A percentile compares a stretch with the other conserved stretches of the same genome.
phyloP scores from a whole-genome alignment of 2,329 filamentous ascomycete species.

The Samsoniella hepiali region DNA sequence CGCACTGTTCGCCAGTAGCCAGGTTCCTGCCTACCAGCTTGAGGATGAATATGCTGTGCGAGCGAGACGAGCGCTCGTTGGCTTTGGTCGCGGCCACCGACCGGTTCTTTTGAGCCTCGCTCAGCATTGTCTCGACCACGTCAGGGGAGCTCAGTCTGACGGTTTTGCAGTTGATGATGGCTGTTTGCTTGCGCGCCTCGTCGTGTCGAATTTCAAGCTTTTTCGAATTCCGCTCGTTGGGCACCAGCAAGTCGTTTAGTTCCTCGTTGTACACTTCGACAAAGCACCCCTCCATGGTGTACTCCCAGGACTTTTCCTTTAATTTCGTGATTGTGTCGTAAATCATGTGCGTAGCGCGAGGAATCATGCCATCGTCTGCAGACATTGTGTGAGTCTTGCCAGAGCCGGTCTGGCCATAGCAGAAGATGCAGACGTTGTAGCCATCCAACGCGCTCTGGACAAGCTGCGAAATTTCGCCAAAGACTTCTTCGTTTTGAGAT shows the following conservation, averaged over 20 bases:
- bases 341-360: constrained; percentile 87
- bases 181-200: constrained; percentile 74
- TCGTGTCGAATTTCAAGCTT: constrained; percentile 91
- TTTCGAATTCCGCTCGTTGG: constrained; percentile 58
- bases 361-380: constrained; percentile 87
- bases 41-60: constrained; percentile 94
- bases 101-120: constrained; percentile 77
- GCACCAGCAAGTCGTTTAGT: constrained; percentile 77
- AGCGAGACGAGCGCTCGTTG: constrained; percentile 86
- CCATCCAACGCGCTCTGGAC: constrained; percentile 95
- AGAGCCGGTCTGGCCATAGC: constrained; percentile 79
- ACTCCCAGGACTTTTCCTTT: constrained; percentile 88
- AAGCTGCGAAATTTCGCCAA: constrained; percentile 93
- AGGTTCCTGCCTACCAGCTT: constrained; percentile 69
- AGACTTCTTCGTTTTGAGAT: constrained; percentile 79
- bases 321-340: constrained; percentile 82
- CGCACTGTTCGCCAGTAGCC: constrained; percentile 77
- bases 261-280: constrained; percentile 99
- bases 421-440: constrained; percentile 98
- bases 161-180: constrained; percentile 73
- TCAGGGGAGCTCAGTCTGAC: constrained; percentile 75
- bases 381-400: constrained; percentile 96
- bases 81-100: constrained; percentile 96
- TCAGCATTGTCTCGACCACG: constrained; percentile 76
- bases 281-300: constrained; percentile 92